Evolutionary conservation across 1,284 basidiomycete species (phyloP), one percentile per base, ranked within the genome.

Genomic region (Trametes versicolor): DNA sequence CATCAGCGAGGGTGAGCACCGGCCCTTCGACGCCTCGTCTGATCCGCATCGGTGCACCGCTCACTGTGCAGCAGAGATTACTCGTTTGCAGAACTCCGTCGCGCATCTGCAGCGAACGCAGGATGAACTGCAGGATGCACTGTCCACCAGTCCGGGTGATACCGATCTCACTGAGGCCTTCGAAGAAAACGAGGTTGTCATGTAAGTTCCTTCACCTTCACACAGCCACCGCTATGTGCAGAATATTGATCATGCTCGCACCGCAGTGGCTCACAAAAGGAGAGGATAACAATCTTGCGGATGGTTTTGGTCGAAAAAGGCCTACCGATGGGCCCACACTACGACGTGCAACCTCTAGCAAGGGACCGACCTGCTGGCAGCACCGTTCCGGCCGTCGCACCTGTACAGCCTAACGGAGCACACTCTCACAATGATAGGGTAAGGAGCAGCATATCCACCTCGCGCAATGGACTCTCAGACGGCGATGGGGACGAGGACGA

Each of bases 31-130:
- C 71, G 65, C 62, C 47, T 58, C 57, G 36, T 50, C 57, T 58
- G 57, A 51, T 65, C 41, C 36, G 51, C 55, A 50, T 45, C 50
- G 29, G 43, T 32, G 4, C 25, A 37, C 60, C 36, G 57, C 32
- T 23, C 53, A 29, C 39, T 29, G 10, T 9, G 3, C 21, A 58
- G 1, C 65, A 95, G 93, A 95, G 75, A 92, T 95, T 57, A 76
- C 85, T 34, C 86, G 94, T 52, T 81, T 95, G 19, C 85, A 88
- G 69, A 90, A 93, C 73, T 95, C 93, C 12, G 77, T 95, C 55
- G 69, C 76, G 43, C 90, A 88, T 70, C 78, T 95, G 45, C 79
- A 78, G 64, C 78, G 81, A 55, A 92, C 93, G 2, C 93, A 95
- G 74, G 73, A 77, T 2, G 81, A 87, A 60, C 78, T 95, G 23